Base-by-base conservation (phyloP, 441 rosid genomes). In the Aleurites moluccanus region DNA sequence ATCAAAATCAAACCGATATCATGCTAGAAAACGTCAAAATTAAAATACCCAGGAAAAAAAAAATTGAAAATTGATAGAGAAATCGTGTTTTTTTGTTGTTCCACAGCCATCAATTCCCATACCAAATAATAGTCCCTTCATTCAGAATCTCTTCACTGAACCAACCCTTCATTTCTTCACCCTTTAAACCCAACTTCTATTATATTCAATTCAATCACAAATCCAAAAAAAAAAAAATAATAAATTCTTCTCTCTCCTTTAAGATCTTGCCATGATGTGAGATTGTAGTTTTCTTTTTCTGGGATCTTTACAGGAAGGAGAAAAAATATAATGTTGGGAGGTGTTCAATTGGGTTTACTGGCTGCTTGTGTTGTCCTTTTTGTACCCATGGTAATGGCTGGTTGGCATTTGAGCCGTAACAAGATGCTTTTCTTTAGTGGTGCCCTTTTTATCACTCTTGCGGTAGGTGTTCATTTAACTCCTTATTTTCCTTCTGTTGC, bases 361-460 rank as follows among this genome's bases (percentile, higher is more conserved):
- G 97, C 96, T 5, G 98, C 97, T 2, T 89, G 91, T 75, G 76
- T 95, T 59, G 99, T 91, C 69, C 83, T 95, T 50, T 89, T 95
- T 74, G 94, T 95, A 35, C 97, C 98, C 47, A 89, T 92, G 93
- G 93, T 82, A 15, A 89, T 95, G 98, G 97, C 97, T 4, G 97
- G 98, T 3, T 93, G 91, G 92, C 97, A 92, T 83, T 81, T 95
- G 61, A 91, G 97, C 85, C 86, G 98, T 25, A 88, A 95, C 87
- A 93, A 85, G 88, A 83, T 90, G 89, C 88, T 89, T 35, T 90
- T 93, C 81, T 93, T 92, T 77, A 86, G 98, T 67, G 88, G 96
- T 15, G 95, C 90, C 68, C 83, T 93, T 73, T 95, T 93, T 78
- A 91, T 90, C 49, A 86, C 93, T 33, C 94, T 95, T 15, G 97